Evolutionary conservation across 208 protist species (phyloP), one percentile per base, ranked within the genome.

Genomic region (Sergeia podlipaevii): DNA sequence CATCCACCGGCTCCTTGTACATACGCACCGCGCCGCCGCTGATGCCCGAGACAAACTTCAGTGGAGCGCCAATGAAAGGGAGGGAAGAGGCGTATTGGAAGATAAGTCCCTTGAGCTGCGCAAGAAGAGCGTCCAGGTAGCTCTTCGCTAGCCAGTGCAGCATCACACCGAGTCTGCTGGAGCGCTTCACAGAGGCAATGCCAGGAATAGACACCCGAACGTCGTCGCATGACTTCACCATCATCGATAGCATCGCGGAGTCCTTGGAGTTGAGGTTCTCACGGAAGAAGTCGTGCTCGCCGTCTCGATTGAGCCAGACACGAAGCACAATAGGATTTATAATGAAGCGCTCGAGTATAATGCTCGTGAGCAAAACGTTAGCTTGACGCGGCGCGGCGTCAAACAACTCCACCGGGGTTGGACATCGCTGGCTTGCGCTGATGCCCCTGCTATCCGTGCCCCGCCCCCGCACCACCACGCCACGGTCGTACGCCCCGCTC

Each of bases 71-170:
- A 30, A 96, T 74, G 30, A 96, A 60, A 11, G 89, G 89, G 29
- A 96, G 61, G 39, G 89, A 96, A 11, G 79, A 78, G 27, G 89
- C 89, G 68, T 93, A 96, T 63, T 96, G 89, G 52, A 93, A 69
- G 37, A 90, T 32, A 24, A 96, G 49, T 2, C 75, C 89, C 23
- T 71, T 60, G 21, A 92, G 57, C 63, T 90, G 85, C 3, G 75
- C 36, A 11, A 86, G 45, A 43, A 93, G 59, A 1, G 61, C 69
- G 38, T 88, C 77, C n/a, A 72, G 58, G 74, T 93, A 96, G 42
- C 54, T 66, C 58, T 83, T 73, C n/a, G 52, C 37, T 1, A 96
- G 26, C 83, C 85, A 91, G 70, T 90, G 65, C 36, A 75, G 17
- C 13, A 91, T 68, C 6, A 91, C 70, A 34, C 62, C 78, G 3